A percentile compares a stretch with the other conserved stretches of the same genome.
Conservation (phyloP, 306 rosid species). For the Glycine tomentella region DNA sequence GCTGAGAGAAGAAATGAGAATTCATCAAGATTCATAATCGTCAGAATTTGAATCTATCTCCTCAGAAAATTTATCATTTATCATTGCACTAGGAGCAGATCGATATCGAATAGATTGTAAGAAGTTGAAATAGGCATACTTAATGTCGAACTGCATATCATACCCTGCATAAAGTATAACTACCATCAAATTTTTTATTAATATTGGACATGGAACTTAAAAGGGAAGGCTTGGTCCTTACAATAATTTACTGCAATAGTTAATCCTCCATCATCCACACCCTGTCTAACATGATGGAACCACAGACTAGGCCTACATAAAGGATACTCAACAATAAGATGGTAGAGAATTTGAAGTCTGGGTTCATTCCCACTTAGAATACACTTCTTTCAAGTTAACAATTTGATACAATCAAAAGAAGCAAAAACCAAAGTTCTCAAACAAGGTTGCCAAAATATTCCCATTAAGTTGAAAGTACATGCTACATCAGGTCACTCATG, state of each 20-base stretch:
- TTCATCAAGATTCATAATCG: slow-evolving; percentile 30
- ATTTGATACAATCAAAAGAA: slow-evolving; percentile 8
- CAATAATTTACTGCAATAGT: slow-evolving; percentile 83
- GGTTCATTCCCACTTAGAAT: neutral
- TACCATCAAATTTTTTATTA: slow-evolving; percentile 35
- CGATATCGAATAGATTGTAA: slow-evolving; percentile 66
- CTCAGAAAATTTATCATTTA: slow-evolving; percentile 36
- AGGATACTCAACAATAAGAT: slow-evolving; percentile 1
- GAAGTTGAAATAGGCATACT: slow-evolving; percentile 85
- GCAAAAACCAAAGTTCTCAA: slow-evolving; percentile 21
- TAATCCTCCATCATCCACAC: slow-evolving; percentile 61
- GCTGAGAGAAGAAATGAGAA: slow-evolving; percentile 35
- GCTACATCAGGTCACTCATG: too few relatives aligned
- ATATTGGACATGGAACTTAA: neutral
- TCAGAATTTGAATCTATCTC: slow-evolving; percentile 51
- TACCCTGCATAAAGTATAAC: slow-evolving; percentile 72
- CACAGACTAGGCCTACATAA: slow-evolving; percentile 90
- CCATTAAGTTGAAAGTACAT: too few relatives aligned
- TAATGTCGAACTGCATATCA: slow-evolving; percentile 88
- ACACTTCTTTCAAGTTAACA: slow-evolving; percentile 10
- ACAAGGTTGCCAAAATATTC: too few relatives aligned
- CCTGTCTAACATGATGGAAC: slow-evolving; percentile 92
- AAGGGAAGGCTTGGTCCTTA: slow-evolving; percentile 49
- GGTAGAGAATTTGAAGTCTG: neutral
- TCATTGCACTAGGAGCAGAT: slow-evolving; percentile 4